Conservation (phyloP, 73 alveolate species). For the Tetrahymena elliotti region DNA sequence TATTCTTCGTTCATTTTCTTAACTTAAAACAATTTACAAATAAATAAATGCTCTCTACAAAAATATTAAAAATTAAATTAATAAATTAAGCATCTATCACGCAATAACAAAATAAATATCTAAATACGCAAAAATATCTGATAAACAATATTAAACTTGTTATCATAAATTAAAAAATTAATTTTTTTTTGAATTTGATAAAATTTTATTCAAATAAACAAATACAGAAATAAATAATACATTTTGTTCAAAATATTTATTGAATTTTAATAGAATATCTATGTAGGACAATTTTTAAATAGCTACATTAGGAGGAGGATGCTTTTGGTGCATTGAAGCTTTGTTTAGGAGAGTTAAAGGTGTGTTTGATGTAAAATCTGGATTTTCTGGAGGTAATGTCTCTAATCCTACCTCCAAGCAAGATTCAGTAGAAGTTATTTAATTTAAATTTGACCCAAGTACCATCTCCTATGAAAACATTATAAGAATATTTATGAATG, state of each 20-base stretch:
- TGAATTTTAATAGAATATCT: too few species aligned
- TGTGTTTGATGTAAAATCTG: slow-evolving; percentile 10
- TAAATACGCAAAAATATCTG: neutral
- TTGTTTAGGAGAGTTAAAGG: slow-evolving; percentile 22
- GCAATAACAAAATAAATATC: neutral
- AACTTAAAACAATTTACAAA: neutral
- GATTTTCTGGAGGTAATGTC: slow-evolving; percentile 22
- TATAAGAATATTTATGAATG: neutral
- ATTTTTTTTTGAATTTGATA: too few species aligned
- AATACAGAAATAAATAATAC: too few species aligned
- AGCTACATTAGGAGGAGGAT: slow-evolving; percentile 40
- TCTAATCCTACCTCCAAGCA: neutral
- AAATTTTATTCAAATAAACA: too few species aligned
- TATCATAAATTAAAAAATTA: too few species aligned
- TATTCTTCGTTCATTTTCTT: neutral
- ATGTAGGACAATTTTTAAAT: neutral
- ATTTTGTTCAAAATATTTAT: too few species aligned
- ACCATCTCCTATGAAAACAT: neutral
- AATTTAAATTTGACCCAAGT: neutral
- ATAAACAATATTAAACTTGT: too few species aligned
- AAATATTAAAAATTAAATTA: neutral
- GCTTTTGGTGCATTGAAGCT: slow-evolving; percentile 41
- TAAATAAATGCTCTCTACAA: neutral
- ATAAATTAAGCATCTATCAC: neutral
- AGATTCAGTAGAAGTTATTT: slow-evolving; percentile 20